A percentile compares a stretch with the other conserved stretches of the same genome.
These are phyloP conservation scores for Tuber umbilicatum DNA, from an alignment of 495 filamentous ascomycete genomes.

Conservation along the genomic window DNA sequence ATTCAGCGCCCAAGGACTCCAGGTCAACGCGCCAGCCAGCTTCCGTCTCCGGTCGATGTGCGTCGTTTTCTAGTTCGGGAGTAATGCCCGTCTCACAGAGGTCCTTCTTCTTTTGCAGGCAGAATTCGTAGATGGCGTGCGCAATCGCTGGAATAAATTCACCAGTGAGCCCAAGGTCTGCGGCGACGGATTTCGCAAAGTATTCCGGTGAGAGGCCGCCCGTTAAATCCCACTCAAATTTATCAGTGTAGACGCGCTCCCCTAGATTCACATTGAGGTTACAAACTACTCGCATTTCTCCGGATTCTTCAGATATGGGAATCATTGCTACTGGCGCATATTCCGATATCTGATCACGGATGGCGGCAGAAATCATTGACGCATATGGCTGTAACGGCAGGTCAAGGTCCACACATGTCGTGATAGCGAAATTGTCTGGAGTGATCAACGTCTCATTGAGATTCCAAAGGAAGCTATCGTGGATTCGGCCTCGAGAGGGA, in stretches of 20 bases:
- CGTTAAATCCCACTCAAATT: constrained; percentile 95
- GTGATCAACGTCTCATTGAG: constrained; percentile 90
- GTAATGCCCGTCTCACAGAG: constrained; percentile 61
- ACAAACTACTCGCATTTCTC: constrained; percentile 54
- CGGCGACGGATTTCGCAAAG: constrained; percentile 86
- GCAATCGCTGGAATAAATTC: constrained; percentile 94
- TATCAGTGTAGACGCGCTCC: constrained; percentile 89
- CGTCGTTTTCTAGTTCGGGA: constrained; percentile 77
- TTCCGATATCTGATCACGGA: constrained; percentile 90
- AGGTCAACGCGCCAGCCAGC: constrained; percentile 93
- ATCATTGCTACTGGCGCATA: constrained; percentile 92
- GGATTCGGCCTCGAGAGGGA: constrained; percentile 70
- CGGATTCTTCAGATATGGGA: constrained; percentile 52
- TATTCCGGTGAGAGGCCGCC: constrained; percentile 88
- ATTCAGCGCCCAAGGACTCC: constrained; percentile 80
- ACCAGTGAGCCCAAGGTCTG: constrained; percentile 77
- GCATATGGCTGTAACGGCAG: constrained; percentile 65
- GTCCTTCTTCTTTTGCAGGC: constrained; percentile 88
- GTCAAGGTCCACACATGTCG: constrained; percentile 90
- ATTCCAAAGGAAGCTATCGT: constrained; percentile 96
- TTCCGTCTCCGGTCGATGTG: constrained; percentile 61
- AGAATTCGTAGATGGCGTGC: constrained; percentile 95
- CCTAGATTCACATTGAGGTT: constrained; percentile 86
- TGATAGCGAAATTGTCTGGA: constrained; percentile 85
- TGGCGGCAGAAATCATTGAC: constrained; percentile 79